Evolutionary conservation across 495 filamentous ascomycete genomes (phyloP).

Genomic region (Tricharina praecox): DNA sequence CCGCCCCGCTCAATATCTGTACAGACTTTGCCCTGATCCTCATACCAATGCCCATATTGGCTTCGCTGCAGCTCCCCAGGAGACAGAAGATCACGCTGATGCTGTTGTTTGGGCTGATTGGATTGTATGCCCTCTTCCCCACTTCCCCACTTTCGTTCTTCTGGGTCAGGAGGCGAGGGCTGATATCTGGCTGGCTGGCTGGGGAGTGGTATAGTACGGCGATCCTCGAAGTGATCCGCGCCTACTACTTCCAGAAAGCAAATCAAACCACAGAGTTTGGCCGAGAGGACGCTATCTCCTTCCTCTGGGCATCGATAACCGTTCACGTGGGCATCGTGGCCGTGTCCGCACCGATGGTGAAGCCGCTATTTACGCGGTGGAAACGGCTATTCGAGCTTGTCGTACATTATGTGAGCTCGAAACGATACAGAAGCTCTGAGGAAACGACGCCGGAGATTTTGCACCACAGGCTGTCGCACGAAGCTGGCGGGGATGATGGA

Average conservation of each 20-base stretch:
- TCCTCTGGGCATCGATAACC: conserved; percentile 88
- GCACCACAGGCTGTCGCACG: not conserved
- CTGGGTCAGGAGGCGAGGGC: too few relatives aligned
- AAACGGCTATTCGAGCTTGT: conserved; percentile 33
- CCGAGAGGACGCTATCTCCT: conserved; percentile 60
- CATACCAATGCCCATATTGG: conserved; percentile 28
- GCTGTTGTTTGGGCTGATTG: conserved; percentile 22
- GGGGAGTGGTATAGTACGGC: conserved; percentile 49
- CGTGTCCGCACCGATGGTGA: conserved; percentile 74
- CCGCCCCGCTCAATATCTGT: conserved; percentile 30
- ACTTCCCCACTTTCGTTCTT: too few relatives aligned
- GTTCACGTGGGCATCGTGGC: conserved; percentile 80
- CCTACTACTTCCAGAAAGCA: conserved; percentile 75
- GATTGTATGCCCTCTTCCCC: too few relatives aligned
- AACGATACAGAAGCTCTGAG: not conserved
- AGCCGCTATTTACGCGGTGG: conserved; percentile 62
- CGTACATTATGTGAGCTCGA: not conserved
- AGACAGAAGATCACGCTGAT: conserved; percentile 26
- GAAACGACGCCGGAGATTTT: not conserved
- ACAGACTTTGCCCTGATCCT: conserved; percentile 30
- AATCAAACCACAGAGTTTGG: conserved; percentile 19
- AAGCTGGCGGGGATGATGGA: too few relatives aligned
- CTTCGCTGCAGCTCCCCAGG: conserved; percentile 22
- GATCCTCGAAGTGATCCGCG: conserved; percentile 71
- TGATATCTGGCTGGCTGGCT: not conserved